Evolutionary conservation across 2,329 filamentous ascomycete species (phyloP).

Genomic region (Penicillium aurantiogriseum): DNA sequence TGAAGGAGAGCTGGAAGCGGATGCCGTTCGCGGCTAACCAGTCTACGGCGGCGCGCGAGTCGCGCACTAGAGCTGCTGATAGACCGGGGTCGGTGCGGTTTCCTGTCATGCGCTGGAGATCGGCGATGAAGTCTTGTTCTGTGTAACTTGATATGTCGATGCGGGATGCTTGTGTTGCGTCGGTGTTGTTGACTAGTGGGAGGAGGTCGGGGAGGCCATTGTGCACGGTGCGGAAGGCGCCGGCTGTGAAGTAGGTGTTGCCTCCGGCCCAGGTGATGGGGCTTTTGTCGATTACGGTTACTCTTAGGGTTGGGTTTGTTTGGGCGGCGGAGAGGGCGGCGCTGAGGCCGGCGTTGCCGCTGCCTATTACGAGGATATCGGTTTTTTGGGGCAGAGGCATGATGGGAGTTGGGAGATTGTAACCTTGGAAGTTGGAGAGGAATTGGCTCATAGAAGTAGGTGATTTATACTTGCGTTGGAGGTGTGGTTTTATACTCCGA

Average conservation of each 20-base stretch:
- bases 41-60: conserved; percentile 52
- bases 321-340: conserved; percentile 57
- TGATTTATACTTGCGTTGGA: background rate
- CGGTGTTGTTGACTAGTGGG: conserved; percentile 61
- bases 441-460: background rate
- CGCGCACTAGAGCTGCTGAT: conserved; percentile 50
- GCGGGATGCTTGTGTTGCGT: conserved; percentile 43
- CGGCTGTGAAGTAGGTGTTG: conserved; percentile 65
- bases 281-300: conserved; percentile 61
- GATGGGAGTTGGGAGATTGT: too few relatives aligned
- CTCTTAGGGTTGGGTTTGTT: conserved; percentile 37
- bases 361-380: conserved; percentile 56
- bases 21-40: conserved; percentile 58
- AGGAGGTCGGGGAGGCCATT: conserved; percentile 57
- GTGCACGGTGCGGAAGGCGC: conserved; percentile 60
- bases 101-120: conserved; percentile 57
- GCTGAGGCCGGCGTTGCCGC: conserved; percentile 64
- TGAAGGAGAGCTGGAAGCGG: conserved; percentile 61
- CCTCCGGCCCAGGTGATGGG: conserved; percentile 61
- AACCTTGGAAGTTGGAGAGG: too few relatives aligned
- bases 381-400: background rate
- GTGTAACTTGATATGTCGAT: conserved; percentile 63
- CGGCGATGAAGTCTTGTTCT: conserved; percentile 52
- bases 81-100: conserved; percentile 55
- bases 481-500: background rate